Percentiles rank a stretch among this genome's conserved stretches.
These are phyloP conservation scores for Sporothrix protearum DNA, from an alignment of 2,329 filamentous ascomycete genomes.

Conservation along the genomic window DNA sequence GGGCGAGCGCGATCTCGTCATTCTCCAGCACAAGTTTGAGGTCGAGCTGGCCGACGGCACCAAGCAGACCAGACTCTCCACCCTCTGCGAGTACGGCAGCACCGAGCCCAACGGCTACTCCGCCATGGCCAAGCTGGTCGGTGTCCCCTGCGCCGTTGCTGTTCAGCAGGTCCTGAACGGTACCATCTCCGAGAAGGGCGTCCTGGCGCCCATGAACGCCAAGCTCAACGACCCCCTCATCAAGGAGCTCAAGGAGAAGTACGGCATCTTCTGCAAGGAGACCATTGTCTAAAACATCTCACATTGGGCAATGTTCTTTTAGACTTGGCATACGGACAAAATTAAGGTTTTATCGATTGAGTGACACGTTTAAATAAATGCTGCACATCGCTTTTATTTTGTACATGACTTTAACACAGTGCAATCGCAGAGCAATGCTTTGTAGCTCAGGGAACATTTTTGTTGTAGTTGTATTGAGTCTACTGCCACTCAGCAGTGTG, in stretches of 20 bases:
- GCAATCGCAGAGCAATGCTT: no score
- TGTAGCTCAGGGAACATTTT: no score
- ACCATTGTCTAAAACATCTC: conserved; percentile 20
- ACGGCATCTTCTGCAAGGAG: conserved; percentile 31
- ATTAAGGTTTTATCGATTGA: conserved; percentile 5
- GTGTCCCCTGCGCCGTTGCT: conserved; percentile 60
- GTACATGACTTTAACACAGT: not conserved
- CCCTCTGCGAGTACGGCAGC: conserved; percentile 72
- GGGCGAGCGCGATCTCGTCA: conserved; percentile 79
- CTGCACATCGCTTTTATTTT: not conserved
- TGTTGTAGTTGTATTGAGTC: no score
- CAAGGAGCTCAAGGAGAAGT: conserved; percentile 65
- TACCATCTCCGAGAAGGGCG: conserved; percentile 59
- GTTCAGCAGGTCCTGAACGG: conserved; percentile 65
- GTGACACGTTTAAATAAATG: not conserved
- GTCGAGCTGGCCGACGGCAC: conserved; percentile 78
- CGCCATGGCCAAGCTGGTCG: conserved; percentile 76
- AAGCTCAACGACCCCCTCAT: conserved; percentile 66
- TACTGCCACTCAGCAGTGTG: no score
- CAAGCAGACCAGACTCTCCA: conserved; percentile 74
- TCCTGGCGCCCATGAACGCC: conserved; percentile 64
- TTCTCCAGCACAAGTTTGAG: conserved; percentile 78
- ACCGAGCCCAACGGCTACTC: conserved; percentile 61
- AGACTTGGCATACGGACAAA: not conserved
- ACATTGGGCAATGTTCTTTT: not conserved